A percentile compares a stretch with the other conserved stretches of the same genome.
These are phyloP conservation scores for Bryum argenteum DNA, from an alignment of 225 moss, liverwort and hornwort species.

Conservation along the genomic window DNA sequence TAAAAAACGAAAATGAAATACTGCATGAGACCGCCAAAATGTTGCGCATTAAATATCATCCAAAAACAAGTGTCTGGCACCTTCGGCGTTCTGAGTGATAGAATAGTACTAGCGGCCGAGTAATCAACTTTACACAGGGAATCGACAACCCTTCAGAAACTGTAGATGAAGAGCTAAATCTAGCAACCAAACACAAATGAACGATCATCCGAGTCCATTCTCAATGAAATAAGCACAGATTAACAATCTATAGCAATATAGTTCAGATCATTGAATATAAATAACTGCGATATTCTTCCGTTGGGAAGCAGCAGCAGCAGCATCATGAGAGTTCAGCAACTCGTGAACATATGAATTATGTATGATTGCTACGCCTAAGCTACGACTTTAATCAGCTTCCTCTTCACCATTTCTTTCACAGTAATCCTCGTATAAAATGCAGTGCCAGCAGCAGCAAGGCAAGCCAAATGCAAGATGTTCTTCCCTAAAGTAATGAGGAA, in stretches of 20 bases:
- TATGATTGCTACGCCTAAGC: conserved; percentile 4
- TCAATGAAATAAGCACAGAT: background rate
- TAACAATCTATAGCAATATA: background rate
- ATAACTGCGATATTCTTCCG: conserved; percentile 18
- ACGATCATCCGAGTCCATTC: too few relatives aligned
- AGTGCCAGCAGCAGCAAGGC: conserved; percentile 56
- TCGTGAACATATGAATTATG: conserved; percentile 13
- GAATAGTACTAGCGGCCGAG: too few relatives aligned
- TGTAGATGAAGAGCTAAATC: too few relatives aligned
- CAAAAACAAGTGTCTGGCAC: too few relatives aligned
- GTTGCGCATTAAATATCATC: too few relatives aligned
- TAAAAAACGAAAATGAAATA: too few relatives aligned
- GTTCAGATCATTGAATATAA: conserved; percentile 1
- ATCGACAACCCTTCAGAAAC: too few relatives aligned
- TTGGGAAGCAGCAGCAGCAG: conserved; percentile 24
- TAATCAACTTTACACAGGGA: too few relatives aligned
- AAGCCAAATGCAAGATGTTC: conserved; percentile 47
- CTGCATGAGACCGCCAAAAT: too few relatives aligned
- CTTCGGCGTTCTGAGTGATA: too few relatives aligned
- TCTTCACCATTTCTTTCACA: conserved; percentile 32
- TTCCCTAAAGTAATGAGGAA: conserved; percentile 42
- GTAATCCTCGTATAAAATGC: conserved; percentile 52
- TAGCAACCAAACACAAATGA: too few relatives aligned
- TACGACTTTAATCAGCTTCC: conserved; percentile 7
- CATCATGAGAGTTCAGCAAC: conserved; percentile 28